Percentiles rank a stretch among this genome's conserved stretches.
Evolutionary conservation across 1,284 basidiomycete genomes (phyloP).

Genomic region (Leccinum solheimii): DNA sequence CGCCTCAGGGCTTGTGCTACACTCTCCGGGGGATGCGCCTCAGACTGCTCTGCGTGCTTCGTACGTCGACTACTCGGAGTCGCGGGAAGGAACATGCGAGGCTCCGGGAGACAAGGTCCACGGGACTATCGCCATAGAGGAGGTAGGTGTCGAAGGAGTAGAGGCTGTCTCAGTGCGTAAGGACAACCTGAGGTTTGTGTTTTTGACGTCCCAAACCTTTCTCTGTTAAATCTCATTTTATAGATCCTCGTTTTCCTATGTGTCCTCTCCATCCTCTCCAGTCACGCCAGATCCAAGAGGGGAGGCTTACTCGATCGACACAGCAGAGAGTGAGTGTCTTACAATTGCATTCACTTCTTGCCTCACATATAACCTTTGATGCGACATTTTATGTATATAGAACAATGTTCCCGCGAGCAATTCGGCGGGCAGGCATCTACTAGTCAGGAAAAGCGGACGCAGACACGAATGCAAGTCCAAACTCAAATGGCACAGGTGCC

Average conservation of each 20-base stretch:
- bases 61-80: background rate
- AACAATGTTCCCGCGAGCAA: background rate
- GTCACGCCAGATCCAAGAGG: background rate
- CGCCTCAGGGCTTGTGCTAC: background rate
- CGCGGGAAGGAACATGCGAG: background rate
- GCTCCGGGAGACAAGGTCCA: background rate
- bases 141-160: background rate
- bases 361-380: background rate
- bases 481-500: background rate
- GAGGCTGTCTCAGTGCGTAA: background rate
- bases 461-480: background rate
- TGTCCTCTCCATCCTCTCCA: background rate
- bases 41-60: background rate
- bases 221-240: constrained; percentile 1
- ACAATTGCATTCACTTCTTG: background rate
- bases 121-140: background rate
- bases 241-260: constrained; percentile 3
- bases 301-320: background rate
- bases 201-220: background rate
- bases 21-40: background rate
- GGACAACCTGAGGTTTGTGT: constrained; percentile 4
- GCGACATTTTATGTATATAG: background rate
- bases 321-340: constrained; percentile 2
- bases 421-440: background rate
- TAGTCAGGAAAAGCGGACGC: background rate